Evolutionary conservation across 2,329 filamentous ascomycete species (phyloP), one percentile per base, ranked within the genome.

Genomic region (Alternaria gaisen): DNA sequence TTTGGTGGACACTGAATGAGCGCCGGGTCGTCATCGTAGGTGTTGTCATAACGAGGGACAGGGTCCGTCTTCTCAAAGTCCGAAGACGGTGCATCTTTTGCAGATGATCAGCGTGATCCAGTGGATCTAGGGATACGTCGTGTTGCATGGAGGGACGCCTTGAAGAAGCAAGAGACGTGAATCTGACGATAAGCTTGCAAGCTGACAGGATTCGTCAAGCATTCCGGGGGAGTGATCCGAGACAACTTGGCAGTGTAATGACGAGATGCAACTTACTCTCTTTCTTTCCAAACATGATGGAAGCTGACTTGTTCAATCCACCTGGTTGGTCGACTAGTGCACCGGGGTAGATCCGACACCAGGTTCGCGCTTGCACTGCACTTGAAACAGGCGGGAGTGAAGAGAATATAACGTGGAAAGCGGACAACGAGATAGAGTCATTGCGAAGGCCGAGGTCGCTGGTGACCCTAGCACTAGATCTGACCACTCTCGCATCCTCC

Each of bases 1-100:
- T 83, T 81, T 24, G 82, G 70, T 9, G 83, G 83, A 65, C 83
- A 85, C 12, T 69, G 65, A 18, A 80, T 76, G 20, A 73, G 68
- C 10, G 80, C 77, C 16, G 75, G 72, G 4, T 76, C 69, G 38
- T 81, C 79, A 28, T 81, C 77, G 58, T 80, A 76, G 65, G 79
- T 76, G 58, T 66, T 61, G 36, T 69, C 69, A 40, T 77, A 74
- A 12, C 62, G 66, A 36, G 70, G 69, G 9, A 60, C 54, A 16
- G 41, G 51, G 6, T 72, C 64, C 16, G 69, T 58, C 24, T 60
- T 65, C 20, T 64, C 60, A 8, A 60, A 41, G 48, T 68, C 64
- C 4, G 70, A 60, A 36, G 67, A 72, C 47, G 66, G 53, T 14
- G 47, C 36, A 14, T 64, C 53, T 47, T 73, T 70, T 75, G 55